These are phyloP conservation scores for Syzygium syzygioides DNA, from an alignment of 441 rosid species.

Conservation along the genomic window DNA sequence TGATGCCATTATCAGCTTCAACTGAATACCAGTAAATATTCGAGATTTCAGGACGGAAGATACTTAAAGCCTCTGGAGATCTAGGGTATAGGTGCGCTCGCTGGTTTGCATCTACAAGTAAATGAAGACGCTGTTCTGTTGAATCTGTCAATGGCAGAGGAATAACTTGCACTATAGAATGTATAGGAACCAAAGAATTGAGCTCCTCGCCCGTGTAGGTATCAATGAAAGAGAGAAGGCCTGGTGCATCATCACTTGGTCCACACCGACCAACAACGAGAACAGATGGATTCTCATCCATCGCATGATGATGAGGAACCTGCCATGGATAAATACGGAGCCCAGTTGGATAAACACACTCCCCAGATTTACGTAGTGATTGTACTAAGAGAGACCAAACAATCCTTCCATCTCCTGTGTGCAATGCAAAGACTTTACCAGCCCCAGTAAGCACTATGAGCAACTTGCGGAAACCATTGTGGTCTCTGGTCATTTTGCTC, in stretches of 20 bases:
- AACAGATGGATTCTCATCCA: slow-evolving; percentile 94
- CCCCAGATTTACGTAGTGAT: slow-evolving; percentile 55
- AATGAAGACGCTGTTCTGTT: slow-evolving; percentile 86
- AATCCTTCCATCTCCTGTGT: slow-evolving; percentile 94
- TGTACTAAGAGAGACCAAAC: slow-evolving; percentile 81
- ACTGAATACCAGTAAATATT: slow-evolving; percentile 93
- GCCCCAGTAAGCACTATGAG: slow-evolving; percentile 81
- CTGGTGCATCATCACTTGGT: slow-evolving; percentile 50
- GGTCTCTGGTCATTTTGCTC: slow-evolving; percentile 97
- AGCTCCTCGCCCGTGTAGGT: slow-evolving; percentile 83
- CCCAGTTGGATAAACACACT: slow-evolving; percentile 53
- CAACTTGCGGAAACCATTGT: slow-evolving; percentile 94
- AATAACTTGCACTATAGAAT: slow-evolving; percentile 75
- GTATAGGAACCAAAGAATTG: slow-evolving; percentile 46
- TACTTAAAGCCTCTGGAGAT: slow-evolving; percentile 60
- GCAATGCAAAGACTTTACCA: slow-evolving; percentile 88
- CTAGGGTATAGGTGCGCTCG: slow-evolving; percentile 85
- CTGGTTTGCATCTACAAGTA: slow-evolving; percentile 57
- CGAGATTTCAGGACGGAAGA: slow-evolving; percentile 61
- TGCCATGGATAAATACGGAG: slow-evolving; percentile 84
- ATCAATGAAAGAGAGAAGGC: slow-evolving; percentile 80
- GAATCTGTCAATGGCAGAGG: slow-evolving; percentile 86
- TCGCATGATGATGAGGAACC: slow-evolving; percentile 96
- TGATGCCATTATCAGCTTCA: slow-evolving; percentile 56
- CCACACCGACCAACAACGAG: slow-evolving; percentile 84